Conservation (phyloP, 1,284 basidiomycete genomes). For the Anthracocystis panici-leucophaei region DNA sequence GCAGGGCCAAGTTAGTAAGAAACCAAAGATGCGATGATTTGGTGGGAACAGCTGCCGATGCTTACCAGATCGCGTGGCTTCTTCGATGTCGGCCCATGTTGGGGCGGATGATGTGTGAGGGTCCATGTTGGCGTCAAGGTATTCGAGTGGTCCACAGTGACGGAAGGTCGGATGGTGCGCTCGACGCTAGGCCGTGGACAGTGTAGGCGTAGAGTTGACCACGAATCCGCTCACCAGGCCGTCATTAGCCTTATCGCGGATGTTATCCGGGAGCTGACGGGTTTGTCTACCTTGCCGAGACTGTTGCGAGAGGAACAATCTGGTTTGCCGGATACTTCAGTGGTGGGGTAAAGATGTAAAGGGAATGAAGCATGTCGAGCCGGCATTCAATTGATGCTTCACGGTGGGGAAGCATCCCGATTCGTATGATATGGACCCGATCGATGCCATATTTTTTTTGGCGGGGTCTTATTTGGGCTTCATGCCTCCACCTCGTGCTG, state of each 20-base stretch:
- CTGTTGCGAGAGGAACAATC: background rate
- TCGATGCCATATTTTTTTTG: constrained; percentile 1
- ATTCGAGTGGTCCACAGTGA: too few relatives aligned
- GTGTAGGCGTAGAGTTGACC: background rate
- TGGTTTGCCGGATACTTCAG: background rate
- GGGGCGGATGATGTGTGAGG: constrained; percentile 14
- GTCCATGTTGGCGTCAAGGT: constrained; percentile 8
- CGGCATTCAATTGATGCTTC: background rate
- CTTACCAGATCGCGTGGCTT: constrained; percentile 50
- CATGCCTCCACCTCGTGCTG: constrained; percentile 16
- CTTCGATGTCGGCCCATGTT: constrained; percentile 51
- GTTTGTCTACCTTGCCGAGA: background rate
- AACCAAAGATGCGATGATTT: background rate
- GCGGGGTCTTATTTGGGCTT: background rate
- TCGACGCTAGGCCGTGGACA: background rate
- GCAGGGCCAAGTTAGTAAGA: constrained; percentile 5
- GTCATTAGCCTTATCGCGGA: background rate
- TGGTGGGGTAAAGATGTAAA: constrained; percentile 1
- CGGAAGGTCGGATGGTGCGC: background rate
- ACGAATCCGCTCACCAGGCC: constrained; percentile 2
- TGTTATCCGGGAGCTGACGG: background rate
- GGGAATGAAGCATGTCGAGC: background rate
- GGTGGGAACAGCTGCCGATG: background rate
- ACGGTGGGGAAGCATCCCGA: constrained; percentile 6
- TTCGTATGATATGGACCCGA: background rate